Conservation (phyloP, 2,329 filamentous ascomycete species). For the Aspergillus nomiae region DNA sequence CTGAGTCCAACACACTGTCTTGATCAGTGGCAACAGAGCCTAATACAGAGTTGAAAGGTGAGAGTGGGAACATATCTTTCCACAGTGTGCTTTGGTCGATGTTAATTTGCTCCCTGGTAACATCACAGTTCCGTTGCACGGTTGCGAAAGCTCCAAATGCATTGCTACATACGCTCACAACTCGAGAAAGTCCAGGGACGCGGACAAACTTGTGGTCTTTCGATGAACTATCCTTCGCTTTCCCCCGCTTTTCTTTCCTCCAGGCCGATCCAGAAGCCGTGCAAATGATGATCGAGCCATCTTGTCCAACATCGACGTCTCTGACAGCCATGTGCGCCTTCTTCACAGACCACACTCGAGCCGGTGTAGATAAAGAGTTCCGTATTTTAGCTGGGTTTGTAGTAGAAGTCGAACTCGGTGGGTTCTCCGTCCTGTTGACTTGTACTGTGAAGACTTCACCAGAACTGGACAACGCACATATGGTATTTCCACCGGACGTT, state of each 20-base stretch:
- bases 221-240: conserved; percentile 72
- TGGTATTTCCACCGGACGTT: conserved; percentile 83
- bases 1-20: conserved; percentile 35
- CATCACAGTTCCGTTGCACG: conserved; percentile 78
- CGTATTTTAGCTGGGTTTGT: conserved; percentile 92
- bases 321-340: conserved; percentile 81
- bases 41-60: conserved; percentile 66
- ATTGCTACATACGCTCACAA: conserved; percentile 81
- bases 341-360: conserved; percentile 84
- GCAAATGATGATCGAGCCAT: conserved; percentile 92
- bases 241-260: conserved; percentile 80
- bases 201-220: conserved; percentile 97
- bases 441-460: conserved; percentile 88
- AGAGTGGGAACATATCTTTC: conserved; percentile 70
- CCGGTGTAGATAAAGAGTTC: conserved; percentile 74
- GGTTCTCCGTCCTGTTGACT: conserved; percentile 68
- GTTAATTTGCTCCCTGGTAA: conserved; percentile 71
- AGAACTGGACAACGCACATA: conserved; percentile 79
- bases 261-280: conserved; percentile 92
- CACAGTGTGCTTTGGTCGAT: conserved; percentile 70
- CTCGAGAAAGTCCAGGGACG: conserved; percentile 82
- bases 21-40: conserved; percentile 42
- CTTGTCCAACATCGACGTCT: conserved; percentile 86
- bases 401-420: conserved; percentile 68
- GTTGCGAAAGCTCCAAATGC: conserved; percentile 88